phyloP scores from a whole-genome alignment of 768 basidiomycete genomes.

The Aureoboletus auriporus region DNA sequence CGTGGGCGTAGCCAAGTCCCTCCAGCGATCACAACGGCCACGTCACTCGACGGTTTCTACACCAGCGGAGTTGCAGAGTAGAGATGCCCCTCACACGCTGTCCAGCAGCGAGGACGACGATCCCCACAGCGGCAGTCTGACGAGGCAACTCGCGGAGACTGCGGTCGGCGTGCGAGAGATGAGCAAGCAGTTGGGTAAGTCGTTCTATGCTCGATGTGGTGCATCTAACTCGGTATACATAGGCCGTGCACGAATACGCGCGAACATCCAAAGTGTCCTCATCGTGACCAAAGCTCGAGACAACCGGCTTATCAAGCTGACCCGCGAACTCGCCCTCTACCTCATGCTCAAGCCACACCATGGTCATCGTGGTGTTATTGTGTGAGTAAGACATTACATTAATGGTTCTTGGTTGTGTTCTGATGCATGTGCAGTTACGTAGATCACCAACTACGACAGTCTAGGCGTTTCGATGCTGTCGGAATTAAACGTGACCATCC shows the following conservation, averaged over 20 bases:
- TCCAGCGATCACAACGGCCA: conserved; percentile 29
- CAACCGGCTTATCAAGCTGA: conserved; percentile 93
- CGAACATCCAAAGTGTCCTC: conserved; percentile 88
- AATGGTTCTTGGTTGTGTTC: conserved; percentile 2
- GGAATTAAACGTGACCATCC: conserved; percentile 86
- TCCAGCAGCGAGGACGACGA: conserved; percentile 51
- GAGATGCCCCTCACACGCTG: conserved; percentile 17
- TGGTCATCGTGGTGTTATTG: conserved; percentile 75
- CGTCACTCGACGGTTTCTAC: conserved; percentile 6
- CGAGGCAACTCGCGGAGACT: conserved; percentile 92
- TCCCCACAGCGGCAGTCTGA: conserved; percentile 72
- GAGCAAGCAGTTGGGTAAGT: conserved; percentile 94
- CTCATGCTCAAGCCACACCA: conserved; percentile 84
- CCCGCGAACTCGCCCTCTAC: conserved; percentile 89
- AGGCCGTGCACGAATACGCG: conserved; percentile 91
- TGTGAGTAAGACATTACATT: conserved; percentile 49
- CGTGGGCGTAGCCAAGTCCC: conserved; percentile 49
- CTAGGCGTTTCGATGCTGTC: conserved; percentile 90
- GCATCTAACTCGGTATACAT: conserved; percentile 10
- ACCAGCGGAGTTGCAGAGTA: conserved; percentile 13
- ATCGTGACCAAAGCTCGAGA: conserved; percentile 98
- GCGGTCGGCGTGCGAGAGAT: conserved; percentile 96
- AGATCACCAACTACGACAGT: conserved; percentile 83
- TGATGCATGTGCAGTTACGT: conserved; percentile 65
- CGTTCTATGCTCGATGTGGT: conserved; percentile 1